A percentile compares a stretch with the other conserved stretches of the same genome.
These are phyloP conservation scores for Starmerella lactis-condensi DNA, from an alignment of 805 yeast species.

Conservation along the genomic window DNA sequence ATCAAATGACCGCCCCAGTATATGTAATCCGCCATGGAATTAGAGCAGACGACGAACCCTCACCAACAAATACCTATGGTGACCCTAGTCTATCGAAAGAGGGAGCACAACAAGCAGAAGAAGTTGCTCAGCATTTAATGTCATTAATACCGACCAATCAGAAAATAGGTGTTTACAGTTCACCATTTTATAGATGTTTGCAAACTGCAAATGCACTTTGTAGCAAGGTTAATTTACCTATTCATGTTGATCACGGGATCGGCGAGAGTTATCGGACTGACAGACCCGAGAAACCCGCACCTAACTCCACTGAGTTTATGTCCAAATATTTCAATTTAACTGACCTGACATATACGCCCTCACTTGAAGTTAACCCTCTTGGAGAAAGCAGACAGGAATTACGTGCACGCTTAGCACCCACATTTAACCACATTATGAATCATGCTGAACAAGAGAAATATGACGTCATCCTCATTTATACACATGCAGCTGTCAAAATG, in stretches of 20 bases:
- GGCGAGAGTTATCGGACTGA: slow-evolving; percentile 84
- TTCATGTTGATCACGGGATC: slow-evolving; percentile 60
- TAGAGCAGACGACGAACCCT: slow-evolving; percentile 47
- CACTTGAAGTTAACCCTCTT: slow-evolving; percentile 37
- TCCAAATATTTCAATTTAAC: slow-evolving; percentile 25
- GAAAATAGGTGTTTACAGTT: slow-evolving; percentile 33
- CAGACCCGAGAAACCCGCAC: slow-evolving; percentile 43
- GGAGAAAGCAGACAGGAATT: slow-evolving; percentile 71
- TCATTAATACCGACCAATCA: slow-evolving; percentile 39
- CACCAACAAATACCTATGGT: slow-evolving; percentile 77
- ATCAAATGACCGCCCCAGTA: no score
- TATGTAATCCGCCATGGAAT: slow-evolving; percentile 45
- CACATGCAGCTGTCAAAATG: slow-evolving; percentile 88
- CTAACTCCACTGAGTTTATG: slow-evolving; percentile 8
- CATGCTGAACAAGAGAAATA: slow-evolving; percentile 32
- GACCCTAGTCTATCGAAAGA: slow-evolving; percentile 79
- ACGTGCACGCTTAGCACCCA: slow-evolving; percentile 37
- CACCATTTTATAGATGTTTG: slow-evolving; percentile 81
- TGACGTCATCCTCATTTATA: slow-evolving; percentile 48
- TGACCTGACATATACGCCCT: slow-evolving; percentile 32
- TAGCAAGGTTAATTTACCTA: slow-evolving; percentile 31
- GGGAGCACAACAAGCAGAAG: slow-evolving; percentile 74
- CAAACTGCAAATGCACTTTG: slow-evolving; percentile 66
- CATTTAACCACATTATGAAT: slow-evolving; percentile 41
- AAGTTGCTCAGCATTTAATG: slow-evolving; percentile 38